Evolutionary conservation across 257 asterid species (phyloP).

Genomic region (Scutellaria baicalensis): DNA sequence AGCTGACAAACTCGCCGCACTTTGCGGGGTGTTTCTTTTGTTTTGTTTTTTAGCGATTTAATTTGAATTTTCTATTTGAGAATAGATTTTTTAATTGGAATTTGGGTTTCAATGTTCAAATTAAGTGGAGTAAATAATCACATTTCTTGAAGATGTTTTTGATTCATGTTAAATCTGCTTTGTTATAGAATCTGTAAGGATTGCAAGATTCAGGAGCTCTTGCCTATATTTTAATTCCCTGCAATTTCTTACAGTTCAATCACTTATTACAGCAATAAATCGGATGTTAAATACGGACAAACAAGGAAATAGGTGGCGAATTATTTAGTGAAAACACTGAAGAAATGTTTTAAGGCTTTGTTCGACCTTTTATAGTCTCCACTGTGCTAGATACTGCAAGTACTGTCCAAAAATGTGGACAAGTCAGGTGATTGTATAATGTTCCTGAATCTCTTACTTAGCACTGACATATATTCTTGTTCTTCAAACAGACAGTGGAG

Average conservation of each 20-base stretch:
- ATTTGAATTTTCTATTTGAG: no score
- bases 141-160: not conserved
- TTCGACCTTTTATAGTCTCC: no score
- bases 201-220: not conserved
- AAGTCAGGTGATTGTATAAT: not conserved
- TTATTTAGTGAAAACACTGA: no score
- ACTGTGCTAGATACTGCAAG: no score
- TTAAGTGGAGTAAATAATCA: not conserved
- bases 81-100: not conserved
- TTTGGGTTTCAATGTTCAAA: not conserved
- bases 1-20: slow-evolving; percentile 20
- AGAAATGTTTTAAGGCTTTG: no score
- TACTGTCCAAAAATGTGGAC: no score
- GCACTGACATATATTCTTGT: not conserved
- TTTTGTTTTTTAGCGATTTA: not conserved
- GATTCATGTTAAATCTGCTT: not conserved
- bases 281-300: not conserved
- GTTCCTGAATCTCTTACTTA: not conserved
- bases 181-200: not conserved
- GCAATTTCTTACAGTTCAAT: not conserved
- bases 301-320: no score
- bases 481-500: slow-evolving; percentile 64
- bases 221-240: no score
- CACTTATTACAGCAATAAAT: not conserved
- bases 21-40: not conserved